Conservation (phyloP, 352 stramenopile species). For the Pythium diclinum region DNA sequence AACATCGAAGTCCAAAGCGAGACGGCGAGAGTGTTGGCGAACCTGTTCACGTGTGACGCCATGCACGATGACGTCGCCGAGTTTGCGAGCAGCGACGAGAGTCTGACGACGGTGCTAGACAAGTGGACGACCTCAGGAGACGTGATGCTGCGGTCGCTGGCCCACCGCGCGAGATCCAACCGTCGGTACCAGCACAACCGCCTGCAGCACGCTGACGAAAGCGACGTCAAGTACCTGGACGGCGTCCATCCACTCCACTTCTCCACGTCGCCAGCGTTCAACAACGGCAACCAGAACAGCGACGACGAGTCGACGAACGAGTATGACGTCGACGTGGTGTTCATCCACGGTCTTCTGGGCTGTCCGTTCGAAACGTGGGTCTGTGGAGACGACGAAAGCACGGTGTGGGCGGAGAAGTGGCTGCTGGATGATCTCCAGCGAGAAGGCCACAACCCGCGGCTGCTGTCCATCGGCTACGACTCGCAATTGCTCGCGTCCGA, state of each 20-base stretch:
- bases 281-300: slow-evolving; percentile 14
- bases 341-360: slow-evolving; percentile 77
- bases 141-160: slow-evolving; percentile 45
- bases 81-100: slow-evolving; percentile 38
- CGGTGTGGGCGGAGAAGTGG: slow-evolving; percentile 67
- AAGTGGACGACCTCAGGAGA: slow-evolving; percentile 46
- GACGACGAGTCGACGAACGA: slow-evolving; percentile 21
- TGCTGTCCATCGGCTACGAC: slow-evolving; percentile 82
- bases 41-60: slow-evolving; percentile 57
- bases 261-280: slow-evolving; percentile 29
- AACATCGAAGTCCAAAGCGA: slow-evolving; percentile 52
- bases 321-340: slow-evolving; percentile 79
- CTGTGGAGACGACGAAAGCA: slow-evolving; percentile 54
- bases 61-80: slow-evolving; percentile 34
- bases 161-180: slow-evolving; percentile 57
- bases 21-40: slow-evolving; percentile 58
- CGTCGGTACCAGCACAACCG: slow-evolving; percentile 45
- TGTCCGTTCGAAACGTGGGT: slow-evolving; percentile 82
- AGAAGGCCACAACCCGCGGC: slow-evolving; percentile 53
- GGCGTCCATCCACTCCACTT: slow-evolving; percentile 70
- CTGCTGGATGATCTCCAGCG: slow-evolving; percentile 59
- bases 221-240: slow-evolving; percentile 59
- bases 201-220: slow-evolving; percentile 22
- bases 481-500: slow-evolving; percentile 73
- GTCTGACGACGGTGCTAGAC: slow-evolving; percentile 40